phyloP scores from a whole-genome alignment of 1,139 yeast genomes.

The Magnusiomyces paraingens region DNA sequence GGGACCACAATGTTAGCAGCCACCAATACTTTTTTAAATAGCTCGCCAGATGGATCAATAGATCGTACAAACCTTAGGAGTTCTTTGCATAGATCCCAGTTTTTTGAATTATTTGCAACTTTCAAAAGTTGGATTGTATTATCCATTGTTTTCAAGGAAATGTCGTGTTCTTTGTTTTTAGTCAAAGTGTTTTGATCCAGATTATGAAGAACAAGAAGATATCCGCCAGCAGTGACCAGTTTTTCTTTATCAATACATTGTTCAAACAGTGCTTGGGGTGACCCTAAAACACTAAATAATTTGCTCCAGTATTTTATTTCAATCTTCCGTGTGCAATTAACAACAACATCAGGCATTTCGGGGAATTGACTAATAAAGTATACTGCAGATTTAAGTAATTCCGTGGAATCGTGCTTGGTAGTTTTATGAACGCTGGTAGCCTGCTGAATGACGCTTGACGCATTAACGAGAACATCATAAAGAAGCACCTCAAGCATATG shows the following conservation, averaged over 20 bases:
- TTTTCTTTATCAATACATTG: slow-evolving; percentile 32
- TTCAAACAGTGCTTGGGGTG: slow-evolving; percentile 36
- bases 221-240: slow-evolving; percentile 39
- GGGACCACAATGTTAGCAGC: slow-evolving; percentile 7
- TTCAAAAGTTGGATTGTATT: slow-evolving; percentile 30
- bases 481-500: slow-evolving; percentile 44
- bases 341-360: slow-evolving; percentile 42
- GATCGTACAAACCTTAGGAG: slow-evolving; percentile 36
- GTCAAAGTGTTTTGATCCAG: slow-evolving; percentile 18
- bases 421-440: neutral
- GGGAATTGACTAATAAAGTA: slow-evolving; percentile 32
- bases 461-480: slow-evolving; percentile 34
- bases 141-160: slow-evolving; percentile 11
- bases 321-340: slow-evolving; percentile 58
- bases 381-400: slow-evolving; percentile 21
- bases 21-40: slow-evolving; percentile 18
- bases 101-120: slow-evolving; percentile 30
- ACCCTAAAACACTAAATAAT: slow-evolving; percentile 41
- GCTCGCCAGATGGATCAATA: slow-evolving; percentile 30
- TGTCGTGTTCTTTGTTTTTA: slow-evolving; percentile 15
- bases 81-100: slow-evolving; percentile 38
- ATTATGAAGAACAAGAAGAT: slow-evolving; percentile 35
- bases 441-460: slow-evolving; percentile 4
- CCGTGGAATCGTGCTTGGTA: slow-evolving; percentile 1
- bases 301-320: slow-evolving; percentile 57